Percentiles rank a stretch among this genome's conserved stretches.
These are phyloP conservation scores for Lasiosphaeria hispida DNA, from an alignment of 495 filamentous ascomycete species.

Conservation along the genomic window DNA sequence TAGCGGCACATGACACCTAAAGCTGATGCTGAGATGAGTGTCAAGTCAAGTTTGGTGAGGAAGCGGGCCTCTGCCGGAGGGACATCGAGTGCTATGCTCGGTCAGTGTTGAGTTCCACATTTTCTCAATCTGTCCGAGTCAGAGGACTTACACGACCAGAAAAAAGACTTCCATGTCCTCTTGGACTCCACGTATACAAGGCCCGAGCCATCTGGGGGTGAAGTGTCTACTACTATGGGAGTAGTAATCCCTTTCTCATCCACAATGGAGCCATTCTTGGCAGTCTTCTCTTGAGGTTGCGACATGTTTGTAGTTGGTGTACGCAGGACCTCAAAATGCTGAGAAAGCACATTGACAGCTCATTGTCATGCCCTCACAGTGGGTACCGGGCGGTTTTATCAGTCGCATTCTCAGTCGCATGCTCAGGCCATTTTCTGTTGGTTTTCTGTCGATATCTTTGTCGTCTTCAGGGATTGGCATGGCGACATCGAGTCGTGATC, in stretches of 20 bases:
- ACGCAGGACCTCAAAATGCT: no score
- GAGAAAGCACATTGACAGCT: background rate
- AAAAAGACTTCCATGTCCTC: constrained; percentile 35
- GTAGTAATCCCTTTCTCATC: background rate
- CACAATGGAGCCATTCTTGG: constrained; percentile 1
- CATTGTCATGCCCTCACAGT: background rate
- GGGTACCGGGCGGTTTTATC: no score
- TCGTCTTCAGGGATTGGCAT: constrained; percentile 6
- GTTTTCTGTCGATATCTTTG: background rate
- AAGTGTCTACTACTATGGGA: background rate
- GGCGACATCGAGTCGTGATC: background rate
- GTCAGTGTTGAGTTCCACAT: background rate
- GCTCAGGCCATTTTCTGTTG: background rate
- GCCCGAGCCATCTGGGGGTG: background rate
- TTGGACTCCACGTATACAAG: constrained; percentile 20
- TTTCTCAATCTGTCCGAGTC: background rate
- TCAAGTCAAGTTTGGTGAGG: constrained; percentile 54
- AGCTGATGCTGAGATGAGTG: constrained; percentile 53
- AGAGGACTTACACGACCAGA: constrained; percentile 51
- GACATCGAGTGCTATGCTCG: constrained; percentile 45
- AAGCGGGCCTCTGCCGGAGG: constrained; percentile 54
- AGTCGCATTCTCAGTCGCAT: no score
- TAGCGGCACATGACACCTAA: constrained; percentile 59
- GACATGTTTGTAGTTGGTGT: constrained; percentile 6
- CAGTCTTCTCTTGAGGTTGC: constrained; percentile 12